phyloP scores from a whole-genome alignment of 305 asterid species.

The Euphrasia arctica region DNA sequence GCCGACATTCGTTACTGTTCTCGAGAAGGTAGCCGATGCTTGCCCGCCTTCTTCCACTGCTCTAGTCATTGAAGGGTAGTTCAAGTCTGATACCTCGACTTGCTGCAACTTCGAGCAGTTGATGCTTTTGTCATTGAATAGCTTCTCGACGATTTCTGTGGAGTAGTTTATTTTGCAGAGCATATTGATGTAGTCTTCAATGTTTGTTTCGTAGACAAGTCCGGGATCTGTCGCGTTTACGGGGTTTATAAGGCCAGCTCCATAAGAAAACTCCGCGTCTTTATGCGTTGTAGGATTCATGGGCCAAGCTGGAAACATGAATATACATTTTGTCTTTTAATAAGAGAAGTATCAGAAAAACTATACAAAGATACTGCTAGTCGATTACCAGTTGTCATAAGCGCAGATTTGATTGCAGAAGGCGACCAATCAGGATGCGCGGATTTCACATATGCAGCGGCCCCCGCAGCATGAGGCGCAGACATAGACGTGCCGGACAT shows the following conservation, averaged over 20 bases:
- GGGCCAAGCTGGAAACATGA: constrained; percentile 30
- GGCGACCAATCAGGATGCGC: constrained; percentile 39
- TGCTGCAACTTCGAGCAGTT: constrained; percentile 14
- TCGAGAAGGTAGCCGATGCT: constrained; percentile 25
- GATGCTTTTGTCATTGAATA: constrained; percentile 20
- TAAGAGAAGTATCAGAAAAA: neutral
- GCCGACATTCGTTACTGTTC: constrained; percentile 46
- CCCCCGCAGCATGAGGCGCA: constrained; percentile 40
- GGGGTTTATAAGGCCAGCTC: constrained; percentile 45
- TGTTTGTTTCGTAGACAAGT: constrained; percentile 36
- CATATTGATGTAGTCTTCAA: constrained; percentile 30
- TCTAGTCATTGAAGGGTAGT: constrained; percentile 42
- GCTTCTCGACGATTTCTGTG: neutral
- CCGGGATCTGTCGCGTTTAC: constrained; percentile 42
- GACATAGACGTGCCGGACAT: constrained; percentile 45
- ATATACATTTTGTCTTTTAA: neutral
- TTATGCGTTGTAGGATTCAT: constrained; percentile 29
- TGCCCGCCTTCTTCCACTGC: neutral
- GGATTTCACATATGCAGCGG: constrained; percentile 44
- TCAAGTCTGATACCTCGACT: constrained; percentile 28
- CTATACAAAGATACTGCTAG: too few relatives aligned
- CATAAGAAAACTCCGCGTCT: constrained; percentile 36
- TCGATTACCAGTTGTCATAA: constrained; percentile 39
- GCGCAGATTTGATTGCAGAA: constrained; percentile 43
- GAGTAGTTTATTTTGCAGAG: constrained; percentile 27